Base-by-base conservation (phyloP, 257 asterid species). In the Scutellaria baicalensis region DNA sequence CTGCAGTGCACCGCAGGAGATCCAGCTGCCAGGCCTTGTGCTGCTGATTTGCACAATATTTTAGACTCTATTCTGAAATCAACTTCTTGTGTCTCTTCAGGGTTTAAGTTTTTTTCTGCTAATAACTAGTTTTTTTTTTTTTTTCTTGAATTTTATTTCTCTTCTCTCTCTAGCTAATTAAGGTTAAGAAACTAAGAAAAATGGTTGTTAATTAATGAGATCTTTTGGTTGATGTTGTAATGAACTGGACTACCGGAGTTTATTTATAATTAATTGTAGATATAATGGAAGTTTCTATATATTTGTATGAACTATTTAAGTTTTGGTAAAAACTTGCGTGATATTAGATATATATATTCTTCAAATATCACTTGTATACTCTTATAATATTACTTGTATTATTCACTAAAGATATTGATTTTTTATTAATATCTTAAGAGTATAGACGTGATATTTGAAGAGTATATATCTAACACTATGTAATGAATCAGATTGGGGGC, bases 1-100 rank as follows among this genome's bases (percentile, higher is more conserved):
- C 87, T 92, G 31, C 89, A 75, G 9, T 92, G 96, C 88, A 89
- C 96, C 58, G 92, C 94, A 36, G 59, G 51, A 14, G 89, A 88
- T 73, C 92, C 92, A 2, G 70, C 74, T 5, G 87, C 92, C 6
- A 82, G 98, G 70, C 96, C 96, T 0, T 54, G 69, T 40, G 84
- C 94, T 0, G 17, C 18, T 23, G 84, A 84, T 31, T 65, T 88
- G 14, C 81, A 70, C 13, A 85, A 80, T 71, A 70, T 49, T 21
- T 80, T 92, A 49, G 95, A 89, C 40, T 77, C 82, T 13, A 68
- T 77, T 51, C 81, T 62, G 48, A 82, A 80, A 59, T 75, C 86
- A 18, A 75, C 64, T 49, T 80, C 86, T n/a, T 84, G 84, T 79
- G 80, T 71, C 64, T 75, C 66, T 57, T 76, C 78, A 77, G 78